These are phyloP conservation scores for Colletotrichum musicola DNA, from an alignment of 2,329 filamentous ascomycete genomes.

Conservation along the genomic window DNA sequence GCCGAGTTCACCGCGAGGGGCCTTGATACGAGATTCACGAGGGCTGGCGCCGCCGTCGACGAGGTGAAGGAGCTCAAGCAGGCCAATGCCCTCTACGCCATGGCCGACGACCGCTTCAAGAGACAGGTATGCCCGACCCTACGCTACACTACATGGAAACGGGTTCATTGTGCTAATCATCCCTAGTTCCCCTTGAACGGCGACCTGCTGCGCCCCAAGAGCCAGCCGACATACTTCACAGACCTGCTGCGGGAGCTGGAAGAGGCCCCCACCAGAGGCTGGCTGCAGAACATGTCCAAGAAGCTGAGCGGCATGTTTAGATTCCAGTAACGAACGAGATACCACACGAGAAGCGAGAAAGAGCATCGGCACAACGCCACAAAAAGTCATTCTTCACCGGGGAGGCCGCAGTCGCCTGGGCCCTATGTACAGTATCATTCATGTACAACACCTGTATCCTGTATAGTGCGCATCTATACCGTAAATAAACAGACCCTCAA, in stretches of 20 bases:
- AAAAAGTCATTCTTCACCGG: neutral
- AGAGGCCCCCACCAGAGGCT: constrained; percentile 70
- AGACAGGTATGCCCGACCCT: constrained; percentile 58
- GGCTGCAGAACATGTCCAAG: constrained; percentile 64
- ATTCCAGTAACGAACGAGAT: constrained; percentile 57
- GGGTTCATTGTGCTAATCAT: neutral
- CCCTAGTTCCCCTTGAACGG: constrained; percentile 55
- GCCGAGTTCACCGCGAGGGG: constrained; percentile 66
- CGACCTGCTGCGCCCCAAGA: constrained; percentile 67
- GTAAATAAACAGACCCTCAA: constrained; percentile 17
- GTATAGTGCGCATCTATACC: constrained; percentile 39
- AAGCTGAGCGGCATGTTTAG: constrained; percentile 71
- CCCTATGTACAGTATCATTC: constrained; percentile 34
- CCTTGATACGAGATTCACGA: constrained; percentile 51
- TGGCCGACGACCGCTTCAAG: constrained; percentile 71
- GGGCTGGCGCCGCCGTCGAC: constrained; percentile 42
- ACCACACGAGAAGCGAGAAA: neutral
- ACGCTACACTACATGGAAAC: no score
- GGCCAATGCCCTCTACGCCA: constrained; percentile 69
- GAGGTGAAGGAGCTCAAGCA: constrained; percentile 67
- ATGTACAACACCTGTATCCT: constrained; percentile 40
- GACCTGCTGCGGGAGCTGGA: constrained; percentile 73
- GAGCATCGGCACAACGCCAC: neutral
- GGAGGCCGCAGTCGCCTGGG: constrained; percentile 1
- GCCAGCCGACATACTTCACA: constrained; percentile 74